Evolutionary conservation across 495 filamentous ascomycete species (phyloP), one percentile per base, ranked within the genome.

Genomic region (Penicillium diatomitis): DNA sequence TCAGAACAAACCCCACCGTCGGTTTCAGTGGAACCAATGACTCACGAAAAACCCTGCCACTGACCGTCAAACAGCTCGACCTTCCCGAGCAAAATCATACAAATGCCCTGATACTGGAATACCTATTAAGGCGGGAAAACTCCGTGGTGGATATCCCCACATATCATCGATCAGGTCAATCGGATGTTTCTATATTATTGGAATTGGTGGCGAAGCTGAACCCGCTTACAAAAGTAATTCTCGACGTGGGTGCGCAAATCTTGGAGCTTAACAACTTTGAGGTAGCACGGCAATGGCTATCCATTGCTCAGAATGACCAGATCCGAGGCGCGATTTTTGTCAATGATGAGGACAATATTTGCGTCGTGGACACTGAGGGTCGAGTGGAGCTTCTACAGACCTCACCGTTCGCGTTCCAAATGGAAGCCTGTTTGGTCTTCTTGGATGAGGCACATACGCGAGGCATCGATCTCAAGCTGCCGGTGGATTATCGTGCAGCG

Each of bases 11-110:
- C 31, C 54, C 70, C 0, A 79, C 78, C 0, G 82, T 78, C 0
- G 84, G 84, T 0, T 88, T 89, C 50, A 87, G 83, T 59, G 84
- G 85, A 3, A 90, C 85, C 0, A 87, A 84, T 36, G 84, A 90
- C 55, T n/a, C n/a, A n/a, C n/a, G n/a, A n/a, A n/a, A n/a, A n/a
- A n/a, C n/a, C n/a, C n/a, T n/a, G n/a, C n/a, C n/a, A n/a, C n/a
- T n/a, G n/a, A n/a, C n/a, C n/a, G n/a, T n/a, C n/a, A n/a, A n/a
- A n/a, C n/a, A n/a, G n/a, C n/a, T n/a, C n/a, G n/a, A n/a, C n/a
- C n/a, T n/a, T n/a, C n/a, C n/a, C n/a, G n/a, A n/a, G n/a, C n/a
- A n/a, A n/a, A n/a, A n/a, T n/a, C n/a, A n/a, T n/a, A n/a, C n/a
- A n/a, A n/a, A n/a, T n/a, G n/a, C n/a, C n/a, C n/a, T n/a, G n/a